Evolutionary conservation across 495 filamentous ascomycete genomes (phyloP).

Genomic region (Penicillium longicatenatum): DNA sequence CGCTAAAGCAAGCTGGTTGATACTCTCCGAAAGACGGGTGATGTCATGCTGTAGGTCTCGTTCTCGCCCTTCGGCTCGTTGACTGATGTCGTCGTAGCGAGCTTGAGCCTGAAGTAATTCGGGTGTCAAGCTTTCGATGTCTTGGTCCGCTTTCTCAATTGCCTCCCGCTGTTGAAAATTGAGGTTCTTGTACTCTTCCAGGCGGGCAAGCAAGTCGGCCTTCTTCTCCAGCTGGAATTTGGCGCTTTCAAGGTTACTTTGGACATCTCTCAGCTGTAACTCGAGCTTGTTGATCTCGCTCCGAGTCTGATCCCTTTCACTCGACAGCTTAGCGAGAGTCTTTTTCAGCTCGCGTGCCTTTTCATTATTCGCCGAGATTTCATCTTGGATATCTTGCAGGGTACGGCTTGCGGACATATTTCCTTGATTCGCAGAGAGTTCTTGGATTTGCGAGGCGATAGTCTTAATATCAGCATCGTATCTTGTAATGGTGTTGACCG

Average conservation of each 20-base stretch:
- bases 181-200: constrained; percentile 70
- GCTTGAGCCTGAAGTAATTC: constrained; percentile 72
- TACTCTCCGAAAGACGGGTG: constrained; percentile 66
- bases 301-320: constrained; percentile 71
- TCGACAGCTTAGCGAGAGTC: constrained; percentile 60
- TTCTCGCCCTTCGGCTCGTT: constrained; percentile 71
- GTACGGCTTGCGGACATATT: constrained; percentile 63
- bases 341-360: constrained; percentile 63
- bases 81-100: constrained; percentile 71
- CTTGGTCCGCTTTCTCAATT: constrained; percentile 65
- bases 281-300: constrained; percentile 69
- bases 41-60: constrained; percentile 72
- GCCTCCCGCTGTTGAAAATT: constrained; percentile 67
- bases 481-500: constrained; percentile 74
- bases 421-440: constrained; percentile 70
- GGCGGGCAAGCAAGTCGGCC: constrained; percentile 60
- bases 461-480: constrained; percentile 69
- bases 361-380: constrained; percentile 68
- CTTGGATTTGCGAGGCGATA: constrained; percentile 68
- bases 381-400: constrained; percentile 79
- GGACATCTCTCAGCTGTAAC: constrained; percentile 67
- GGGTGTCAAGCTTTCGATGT: constrained; percentile 70
- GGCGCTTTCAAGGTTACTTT: constrained; percentile 66
- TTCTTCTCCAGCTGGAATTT: constrained; percentile 79
- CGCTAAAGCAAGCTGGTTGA: constrained; percentile 73